A percentile compares a stretch with the other conserved stretches of the same genome.
Conservation (phyloP, 805 yeast species). For the Candida hungchunana region DNA sequence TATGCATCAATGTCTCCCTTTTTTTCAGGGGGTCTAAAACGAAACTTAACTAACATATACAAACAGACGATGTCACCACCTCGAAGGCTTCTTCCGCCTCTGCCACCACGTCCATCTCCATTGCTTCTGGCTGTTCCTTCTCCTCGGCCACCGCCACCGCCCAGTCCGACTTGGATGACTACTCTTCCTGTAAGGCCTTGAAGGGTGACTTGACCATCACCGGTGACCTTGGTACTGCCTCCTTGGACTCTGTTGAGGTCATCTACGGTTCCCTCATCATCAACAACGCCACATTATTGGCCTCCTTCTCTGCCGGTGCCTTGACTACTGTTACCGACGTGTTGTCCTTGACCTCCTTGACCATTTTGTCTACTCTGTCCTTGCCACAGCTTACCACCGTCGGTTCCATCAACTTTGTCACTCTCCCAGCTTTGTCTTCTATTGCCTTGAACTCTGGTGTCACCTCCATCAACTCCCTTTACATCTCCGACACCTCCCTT, state of each 20-base stretch:
- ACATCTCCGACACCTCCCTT: conserved; percentile 71
- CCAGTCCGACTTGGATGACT: conserved; percentile 71
- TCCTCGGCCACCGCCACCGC: conserved; percentile 67
- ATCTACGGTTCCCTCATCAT: conserved; percentile 73
- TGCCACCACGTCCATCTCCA: conserved; percentile 42
- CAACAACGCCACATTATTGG: conserved; percentile 59
- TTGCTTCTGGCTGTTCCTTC: conserved; percentile 65
- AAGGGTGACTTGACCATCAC: conserved; percentile 72
- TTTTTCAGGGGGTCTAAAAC: not conserved
- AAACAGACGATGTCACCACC: conserved; percentile 31
- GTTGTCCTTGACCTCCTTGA: conserved; percentile 57
- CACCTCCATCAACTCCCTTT: conserved; percentile 64
- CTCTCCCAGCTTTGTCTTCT: conserved; percentile 76
- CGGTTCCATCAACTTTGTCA: conserved; percentile 73
- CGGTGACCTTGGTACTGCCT: conserved; percentile 60
- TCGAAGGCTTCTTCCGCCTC: conserved; percentile 52
- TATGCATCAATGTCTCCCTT: not conserved
- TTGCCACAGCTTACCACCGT: conserved; percentile 79
- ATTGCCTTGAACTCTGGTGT: conserved; percentile 70
- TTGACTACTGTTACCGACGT: conserved; percentile 71
- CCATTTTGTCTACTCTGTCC: conserved; percentile 61
- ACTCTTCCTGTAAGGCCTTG: conserved; percentile 72
- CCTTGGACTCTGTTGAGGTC: conserved; percentile 70
- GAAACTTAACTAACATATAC: conserved; percentile 4
- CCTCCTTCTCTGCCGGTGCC: conserved; percentile 70